Base-by-base conservation (phyloP, 1,284 basidiomycete genomes). In the Mrakiaceae sp. region DNA sequence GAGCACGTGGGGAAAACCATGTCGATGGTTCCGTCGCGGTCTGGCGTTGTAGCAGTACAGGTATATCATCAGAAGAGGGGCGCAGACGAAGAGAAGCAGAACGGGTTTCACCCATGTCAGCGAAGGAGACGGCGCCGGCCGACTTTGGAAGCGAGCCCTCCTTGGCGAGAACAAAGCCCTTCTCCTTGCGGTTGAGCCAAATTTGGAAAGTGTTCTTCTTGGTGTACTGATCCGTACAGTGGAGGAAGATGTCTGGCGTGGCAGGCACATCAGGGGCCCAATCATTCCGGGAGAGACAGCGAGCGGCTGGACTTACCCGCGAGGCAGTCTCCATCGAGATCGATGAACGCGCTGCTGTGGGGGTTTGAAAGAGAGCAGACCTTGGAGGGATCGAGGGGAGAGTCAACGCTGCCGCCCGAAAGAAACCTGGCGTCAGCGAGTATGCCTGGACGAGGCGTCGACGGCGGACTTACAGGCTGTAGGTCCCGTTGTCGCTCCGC, bases 21-120 rank as follows among this genome's bases (percentile, higher is more conserved):
- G 74, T 98, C 95, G 56, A 98, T 88, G 0, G 94, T 95, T 0
- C 95, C 95, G 71, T 98, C 96, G 11, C 96, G 84, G 73, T 96
- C 91, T 93, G 67, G 4, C 50, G 50, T 58, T 48, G 12, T 4
- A 6, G 48, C 27, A 3, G 27, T 47, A 14, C 2, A 56, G n/a
- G 42, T 11, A 3, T 57, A 56, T 50, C 11, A 62, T 27, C 57
- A 14, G 51, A 61, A 42, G 8, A 27, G 27, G 27, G 27, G 27
- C 27, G 27, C 27, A 27, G 27, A 44, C 11, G 4, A 54, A 60
- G 50, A 12, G 5, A 55, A 64, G 8, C 49, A 10, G 51, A 48
- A 11, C 42, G 47, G 12, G 8, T 4, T 56, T 69, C 72, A 88
- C 93, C 88, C 70, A 98, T 84, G 70, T 99, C 96, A 27, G 90